A percentile compares a stretch with the other conserved stretches of the same genome.
phyloP scores from a whole-genome alignment of 2,329 filamentous ascomycete species.

The Neofusicoccum ribis region DNA sequence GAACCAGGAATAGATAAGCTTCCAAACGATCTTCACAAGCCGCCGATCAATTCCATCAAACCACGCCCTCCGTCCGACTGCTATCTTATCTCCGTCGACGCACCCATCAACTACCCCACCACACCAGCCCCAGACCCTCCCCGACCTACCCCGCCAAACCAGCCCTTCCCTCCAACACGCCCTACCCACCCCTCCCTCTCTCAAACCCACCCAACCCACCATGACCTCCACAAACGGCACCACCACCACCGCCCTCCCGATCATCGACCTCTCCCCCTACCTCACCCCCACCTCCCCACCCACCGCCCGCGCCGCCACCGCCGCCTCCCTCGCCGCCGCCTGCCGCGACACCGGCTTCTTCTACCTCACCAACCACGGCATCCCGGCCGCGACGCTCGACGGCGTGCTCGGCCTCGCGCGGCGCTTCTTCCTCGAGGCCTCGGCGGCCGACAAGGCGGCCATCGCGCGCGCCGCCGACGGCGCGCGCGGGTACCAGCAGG shows the following conservation, averaged over 20 bases:
- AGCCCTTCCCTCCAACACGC: background rate
- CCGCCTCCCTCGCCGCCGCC: conserved; percentile 36
- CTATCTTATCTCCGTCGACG: conserved; percentile 4
- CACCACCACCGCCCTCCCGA: conserved; percentile 33
- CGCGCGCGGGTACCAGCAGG: conserved; percentile 39
- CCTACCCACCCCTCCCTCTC: too few species aligned
- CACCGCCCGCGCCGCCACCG: conserved; percentile 27
- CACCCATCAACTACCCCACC: background rate
- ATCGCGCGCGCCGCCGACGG: conserved; percentile 39
- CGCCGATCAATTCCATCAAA: background rate
- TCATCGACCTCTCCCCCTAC: conserved; percentile 45
- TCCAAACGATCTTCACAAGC: background rate
- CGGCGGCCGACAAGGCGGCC: conserved; percentile 31
- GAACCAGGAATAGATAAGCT: background rate
- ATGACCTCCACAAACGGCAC: background rate
- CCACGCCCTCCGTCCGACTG: background rate
- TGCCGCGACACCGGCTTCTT: conserved; percentile 46
- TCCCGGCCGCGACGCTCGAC: conserved; percentile 31
- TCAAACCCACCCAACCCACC: background rate
- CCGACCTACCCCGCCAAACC: background rate
- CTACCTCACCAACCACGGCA: conserved; percentile 45
- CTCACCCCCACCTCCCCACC: conserved; percentile 25
- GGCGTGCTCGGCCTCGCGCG: conserved; percentile 34
- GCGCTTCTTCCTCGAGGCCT: conserved; percentile 34
- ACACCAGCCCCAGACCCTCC: background rate